Conservation (phyloP, 257 asterid species). For the Gentiana straminea region DNA sequence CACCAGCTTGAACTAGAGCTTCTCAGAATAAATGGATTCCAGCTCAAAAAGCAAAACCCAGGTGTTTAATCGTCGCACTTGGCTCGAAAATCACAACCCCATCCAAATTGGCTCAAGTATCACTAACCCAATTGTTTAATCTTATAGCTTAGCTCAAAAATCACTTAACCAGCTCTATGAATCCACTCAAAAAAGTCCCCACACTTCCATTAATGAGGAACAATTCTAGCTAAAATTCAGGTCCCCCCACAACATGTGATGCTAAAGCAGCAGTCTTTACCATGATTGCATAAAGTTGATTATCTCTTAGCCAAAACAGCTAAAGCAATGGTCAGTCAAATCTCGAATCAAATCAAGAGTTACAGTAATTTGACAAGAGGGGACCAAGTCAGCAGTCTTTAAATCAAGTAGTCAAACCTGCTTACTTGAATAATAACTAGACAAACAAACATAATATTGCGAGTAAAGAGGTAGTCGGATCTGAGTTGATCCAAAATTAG, state of each 20-base stretch:
- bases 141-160: not conserved
- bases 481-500: slow-evolving; percentile 15
- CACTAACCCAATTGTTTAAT: slow-evolving; percentile 2
- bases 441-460: too few relatives aligned
- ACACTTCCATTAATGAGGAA: not conserved
- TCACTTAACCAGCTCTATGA: not conserved
- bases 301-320: not conserved
- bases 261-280: not conserved
- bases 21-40: slow-evolving; percentile 1
- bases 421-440: not conserved
- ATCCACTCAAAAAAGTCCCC: not conserved
- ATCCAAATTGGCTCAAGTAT: too few relatives aligned
- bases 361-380: not conserved
- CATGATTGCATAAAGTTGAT: slow-evolving; percentile 3
- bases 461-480: slow-evolving; percentile 8
- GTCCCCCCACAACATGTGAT: not conserved
- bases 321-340: slow-evolving; percentile 1
- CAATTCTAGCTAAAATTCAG: not conserved
- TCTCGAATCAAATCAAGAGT: slow-evolving; percentile 1
- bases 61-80: not conserved
- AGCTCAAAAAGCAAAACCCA: slow-evolving; percentile 5
- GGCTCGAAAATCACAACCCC: not conserved
- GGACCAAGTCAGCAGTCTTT: slow-evolving; percentile 6
- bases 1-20: slow-evolving; percentile 1
- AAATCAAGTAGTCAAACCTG: slow-evolving; percentile 1